Percentiles rank a stretch among this genome's conserved stretches.
phyloP scores from a whole-genome alignment of 805 yeast species.

The Candida jianshihensis region DNA sequence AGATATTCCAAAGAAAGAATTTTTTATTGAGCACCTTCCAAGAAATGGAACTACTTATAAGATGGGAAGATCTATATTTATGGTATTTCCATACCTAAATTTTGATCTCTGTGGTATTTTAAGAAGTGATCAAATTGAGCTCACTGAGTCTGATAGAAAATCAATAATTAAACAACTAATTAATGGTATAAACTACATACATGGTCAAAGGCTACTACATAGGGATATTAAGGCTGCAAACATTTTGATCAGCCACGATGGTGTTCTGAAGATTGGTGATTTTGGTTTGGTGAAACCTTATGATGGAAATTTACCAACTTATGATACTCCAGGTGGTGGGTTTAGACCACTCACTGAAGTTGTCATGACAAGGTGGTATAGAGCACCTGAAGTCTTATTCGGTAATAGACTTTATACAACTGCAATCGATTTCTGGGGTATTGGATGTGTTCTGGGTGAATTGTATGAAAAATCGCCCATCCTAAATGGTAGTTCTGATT shows the following conservation, averaged over 20 bases:
- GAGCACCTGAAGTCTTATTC: slow-evolving; percentile 88
- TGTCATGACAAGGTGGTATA: slow-evolving; percentile 96
- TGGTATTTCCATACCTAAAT: slow-evolving; percentile 90
- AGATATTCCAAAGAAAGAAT: slow-evolving; percentile 29
- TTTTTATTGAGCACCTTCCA: background rate
- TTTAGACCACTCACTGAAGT: slow-evolving; percentile 45
- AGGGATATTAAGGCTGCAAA: slow-evolving; percentile 97
- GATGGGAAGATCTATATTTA: slow-evolving; percentile 47
- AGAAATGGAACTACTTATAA: slow-evolving; percentile 10
- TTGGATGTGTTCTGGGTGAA: slow-evolving; percentile 94
- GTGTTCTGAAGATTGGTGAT: slow-evolving; percentile 85
- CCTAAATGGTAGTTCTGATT: slow-evolving; percentile 75
- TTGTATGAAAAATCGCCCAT: slow-evolving; percentile 77
- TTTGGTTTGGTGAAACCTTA: slow-evolving; percentile 86
- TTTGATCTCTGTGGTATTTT: slow-evolving; percentile 86
- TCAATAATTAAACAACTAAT: slow-evolving; percentile 75
- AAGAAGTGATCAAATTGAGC: slow-evolving; percentile 62
- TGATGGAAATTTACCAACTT: slow-evolving; percentile 52
- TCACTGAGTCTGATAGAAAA: slow-evolving; percentile 67
- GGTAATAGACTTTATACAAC: slow-evolving; percentile 87
- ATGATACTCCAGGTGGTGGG: slow-evolving; percentile 38
- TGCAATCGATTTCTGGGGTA: slow-evolving; percentile 96
- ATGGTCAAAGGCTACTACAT: slow-evolving; percentile 53
- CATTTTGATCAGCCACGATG: slow-evolving; percentile 68
- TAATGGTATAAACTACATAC: slow-evolving; percentile 77